Evolutionary conservation across 345 rosid species (phyloP).

Genomic region (Xanthoceras sorbifolium): DNA sequence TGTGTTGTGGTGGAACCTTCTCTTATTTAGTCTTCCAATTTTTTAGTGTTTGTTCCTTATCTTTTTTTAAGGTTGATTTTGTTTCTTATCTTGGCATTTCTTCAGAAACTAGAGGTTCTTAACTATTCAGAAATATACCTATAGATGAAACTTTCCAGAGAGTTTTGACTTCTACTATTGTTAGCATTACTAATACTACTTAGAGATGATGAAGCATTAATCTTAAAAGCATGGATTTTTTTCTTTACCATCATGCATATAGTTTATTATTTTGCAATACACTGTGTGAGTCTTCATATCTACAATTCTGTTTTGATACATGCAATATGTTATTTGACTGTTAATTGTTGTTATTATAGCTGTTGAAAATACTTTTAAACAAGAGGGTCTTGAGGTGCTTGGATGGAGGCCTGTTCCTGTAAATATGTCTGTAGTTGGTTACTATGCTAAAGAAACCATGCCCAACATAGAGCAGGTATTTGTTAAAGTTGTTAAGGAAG

Average conservation of each 20-base stretch:
- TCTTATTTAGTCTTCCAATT: not conserved
- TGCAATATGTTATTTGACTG: conserved; percentile 23
- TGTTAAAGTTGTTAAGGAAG: conserved; percentile 84
- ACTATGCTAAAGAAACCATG: conserved; percentile 91
- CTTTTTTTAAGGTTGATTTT: not conserved
- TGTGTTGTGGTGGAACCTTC: conserved; percentile 4
- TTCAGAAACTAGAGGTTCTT: conserved; percentile 1
- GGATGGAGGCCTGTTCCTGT: conserved; percentile 99
- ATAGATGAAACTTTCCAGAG: not conserved
- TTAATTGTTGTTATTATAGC: conserved; percentile 46
- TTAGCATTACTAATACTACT: not conserved
- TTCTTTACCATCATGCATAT: not conserved
- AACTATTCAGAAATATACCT: not conserved
- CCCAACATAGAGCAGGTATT: conserved; percentile 93
- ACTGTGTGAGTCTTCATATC: not conserved
- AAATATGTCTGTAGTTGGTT: conserved; percentile 82
- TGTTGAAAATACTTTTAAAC: conserved; percentile 69
- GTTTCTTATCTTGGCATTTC: not conserved
- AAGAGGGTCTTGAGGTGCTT: conserved; percentile 95
- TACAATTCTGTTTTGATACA: not conserved
- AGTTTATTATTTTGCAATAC: not conserved
- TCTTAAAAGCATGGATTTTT: conserved; percentile 1
- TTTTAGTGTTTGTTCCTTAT: conserved; percentile 1
- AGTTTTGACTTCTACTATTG: not conserved
- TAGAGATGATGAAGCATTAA: not conserved